These are phyloP conservation scores for Scedosporium dehoogii DNA, from an alignment of 2,329 filamentous ascomycete genomes.

Conservation along the genomic window DNA sequence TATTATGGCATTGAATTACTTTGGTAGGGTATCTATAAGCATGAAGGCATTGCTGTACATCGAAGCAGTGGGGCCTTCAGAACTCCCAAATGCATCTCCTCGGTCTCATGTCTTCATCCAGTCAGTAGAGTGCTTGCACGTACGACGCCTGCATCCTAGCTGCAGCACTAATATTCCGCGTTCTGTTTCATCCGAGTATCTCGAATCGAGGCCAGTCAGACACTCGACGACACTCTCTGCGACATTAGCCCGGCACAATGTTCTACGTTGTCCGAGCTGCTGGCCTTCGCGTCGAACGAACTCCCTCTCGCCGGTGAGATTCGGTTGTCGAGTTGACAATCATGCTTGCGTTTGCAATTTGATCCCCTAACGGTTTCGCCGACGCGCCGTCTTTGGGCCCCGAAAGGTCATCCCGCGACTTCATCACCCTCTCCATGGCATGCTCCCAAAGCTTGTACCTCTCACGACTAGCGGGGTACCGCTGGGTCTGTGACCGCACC, in stretches of 20 bases:
- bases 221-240: background rate
- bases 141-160: background rate
- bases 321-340: conserved; percentile 39
- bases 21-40: background rate
- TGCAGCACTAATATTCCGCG: background rate
- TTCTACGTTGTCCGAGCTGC: background rate
- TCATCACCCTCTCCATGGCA: conserved; percentile 48
- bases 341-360: conserved; percentile 54
- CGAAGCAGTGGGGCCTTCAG: background rate
- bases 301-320: background rate
- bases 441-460: conserved; percentile 51
- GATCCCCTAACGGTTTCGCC: conserved; percentile 15
- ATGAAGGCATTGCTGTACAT: background rate
- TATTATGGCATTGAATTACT: background rate
- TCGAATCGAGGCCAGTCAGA: background rate
- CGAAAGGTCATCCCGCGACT: conserved; percentile 15
- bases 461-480: conserved; percentile 40
- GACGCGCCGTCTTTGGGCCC: background rate
- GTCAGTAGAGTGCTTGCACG: background rate
- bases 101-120: background rate
- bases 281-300: background rate
- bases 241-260: background rate
- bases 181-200: background rate
- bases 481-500: conserved; percentile 44
- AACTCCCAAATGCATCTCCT: background rate